Base-by-base conservation (phyloP, 140 eudicot genomes). In the Senecio squalidus region DNA sequence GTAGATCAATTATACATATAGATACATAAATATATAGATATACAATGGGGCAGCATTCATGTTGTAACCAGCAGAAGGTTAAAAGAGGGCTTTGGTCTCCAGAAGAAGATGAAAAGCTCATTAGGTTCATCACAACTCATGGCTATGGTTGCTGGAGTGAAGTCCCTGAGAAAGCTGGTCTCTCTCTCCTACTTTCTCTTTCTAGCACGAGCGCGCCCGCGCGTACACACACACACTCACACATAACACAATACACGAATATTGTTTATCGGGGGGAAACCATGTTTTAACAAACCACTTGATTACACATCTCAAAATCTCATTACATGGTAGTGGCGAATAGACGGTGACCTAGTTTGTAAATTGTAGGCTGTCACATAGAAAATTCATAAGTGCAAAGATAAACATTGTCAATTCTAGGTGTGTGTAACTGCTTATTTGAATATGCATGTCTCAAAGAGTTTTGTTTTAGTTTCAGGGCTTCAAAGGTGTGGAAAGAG, bases 101-200 rank as follows among this genome's bases (percentile, higher is more conserved):
- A 9, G 98, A 91, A 62, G 98, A 91, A 74, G 96, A 91, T 64
- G 96, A 91, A 43, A 91, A 91, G 71, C 88, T 91, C 66, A 71
- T 86, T 48, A 70, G 76, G 28, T 91, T 83, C 73, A 91, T 91
- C 69, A 83, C 96, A 39, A 83, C 84, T 54, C 89, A 86, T 83
- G 98, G 98, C 73, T 91, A 91, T 73, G 95, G 98, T 58, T 91
- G 96, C 68, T 91, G 98, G 98, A 91, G 98, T 70, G 98, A 91
- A 83, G 98, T 91, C 69, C 98, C 98, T 15, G 96, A 91, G 16
- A 91, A 91, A 91, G 95, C 98, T 71, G 98, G 98, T 82, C 66
- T 54, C 61, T 74, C 36, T 26, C 53, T 50, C 43, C 46, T 25
- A 44, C 50, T 30, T 43, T 64, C 62, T 70, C 41, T 44, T 36